These are phyloP conservation scores for Vitis hybrid DNA, from an alignment of 177 flowering plant genomes.

Conservation along the genomic window DNA sequence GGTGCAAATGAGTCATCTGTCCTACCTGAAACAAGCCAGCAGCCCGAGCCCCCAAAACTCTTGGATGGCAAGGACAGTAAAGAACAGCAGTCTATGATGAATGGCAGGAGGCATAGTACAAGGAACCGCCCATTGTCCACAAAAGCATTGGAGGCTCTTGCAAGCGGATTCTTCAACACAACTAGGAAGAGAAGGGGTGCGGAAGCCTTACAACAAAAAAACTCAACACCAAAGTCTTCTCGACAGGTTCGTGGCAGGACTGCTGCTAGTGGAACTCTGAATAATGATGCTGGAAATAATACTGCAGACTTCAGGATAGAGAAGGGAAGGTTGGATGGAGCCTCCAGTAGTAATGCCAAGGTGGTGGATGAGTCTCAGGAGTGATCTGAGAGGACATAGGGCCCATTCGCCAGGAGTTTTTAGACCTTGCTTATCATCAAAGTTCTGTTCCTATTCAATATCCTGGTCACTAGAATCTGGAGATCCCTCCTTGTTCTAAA, in stretches of 20 bases:
- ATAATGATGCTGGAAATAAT: neutral
- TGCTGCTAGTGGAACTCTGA: neutral
- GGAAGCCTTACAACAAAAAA: neutral
- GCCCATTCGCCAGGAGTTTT: too few species aligned
- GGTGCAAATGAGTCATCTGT: constrained; percentile 4
- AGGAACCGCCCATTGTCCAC: constrained; percentile 40
- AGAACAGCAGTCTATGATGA: constrained; percentile 6
- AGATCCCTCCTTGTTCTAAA: too few species aligned
- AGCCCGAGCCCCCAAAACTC: constrained; percentile 4
- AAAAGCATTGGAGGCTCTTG: constrained; percentile 41
- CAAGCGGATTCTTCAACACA: constrained; percentile 11
- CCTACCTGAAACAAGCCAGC: constrained; percentile 13
- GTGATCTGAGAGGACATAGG: neutral
- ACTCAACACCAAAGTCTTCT: constrained; percentile 4
- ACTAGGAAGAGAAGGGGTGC: constrained; percentile 15
- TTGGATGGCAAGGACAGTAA: neutral
- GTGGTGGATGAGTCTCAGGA: constrained; percentile 1
- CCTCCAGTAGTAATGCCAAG: neutral
- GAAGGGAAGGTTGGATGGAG: neutral
- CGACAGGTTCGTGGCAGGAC: constrained; percentile 3
- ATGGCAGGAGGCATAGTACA: constrained; percentile 33
- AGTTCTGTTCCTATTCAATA: too few species aligned
- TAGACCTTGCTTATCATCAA: too few species aligned
- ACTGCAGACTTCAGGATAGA: constrained; percentile 2
- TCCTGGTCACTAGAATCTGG: too few species aligned